phyloP scores from a whole-genome alignment of 257 asterid genomes.

The Solanum dulcamara region DNA sequence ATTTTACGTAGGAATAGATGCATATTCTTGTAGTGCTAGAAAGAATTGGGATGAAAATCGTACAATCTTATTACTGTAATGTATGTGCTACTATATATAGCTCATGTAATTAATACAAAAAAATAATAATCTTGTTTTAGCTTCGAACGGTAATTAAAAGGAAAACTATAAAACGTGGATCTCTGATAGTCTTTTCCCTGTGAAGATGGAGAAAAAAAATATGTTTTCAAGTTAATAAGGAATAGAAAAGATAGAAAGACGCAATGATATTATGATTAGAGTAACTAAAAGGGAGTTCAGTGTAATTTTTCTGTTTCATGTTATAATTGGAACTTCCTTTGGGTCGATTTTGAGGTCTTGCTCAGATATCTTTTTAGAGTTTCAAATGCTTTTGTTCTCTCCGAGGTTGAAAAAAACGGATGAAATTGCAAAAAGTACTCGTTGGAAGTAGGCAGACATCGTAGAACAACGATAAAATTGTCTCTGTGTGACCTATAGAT shows the following conservation, averaged over 20 bases:
- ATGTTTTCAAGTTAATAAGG: not conserved
- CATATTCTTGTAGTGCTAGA: not conserved
- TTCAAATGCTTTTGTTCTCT: not conserved
- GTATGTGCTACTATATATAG: not conserved
- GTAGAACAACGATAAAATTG: not conserved
- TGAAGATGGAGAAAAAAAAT: not conserved
- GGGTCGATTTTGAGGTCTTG: not conserved
- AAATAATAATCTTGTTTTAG: not conserved
- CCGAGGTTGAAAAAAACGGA: not conserved
- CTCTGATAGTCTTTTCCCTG: not conserved
- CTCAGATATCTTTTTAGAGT: not conserved
- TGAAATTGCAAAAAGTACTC: not conserved
- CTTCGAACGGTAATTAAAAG: not conserved
- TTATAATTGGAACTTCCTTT: not conserved
- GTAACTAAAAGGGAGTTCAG: not conserved
- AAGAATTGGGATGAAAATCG: not conserved
- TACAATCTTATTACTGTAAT: not conserved
- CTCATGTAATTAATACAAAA: not conserved
- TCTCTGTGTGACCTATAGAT: too few relatives aligned
- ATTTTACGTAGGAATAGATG: not conserved
- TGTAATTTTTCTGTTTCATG: not conserved
- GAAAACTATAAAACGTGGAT: not conserved
- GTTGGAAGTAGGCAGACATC: not conserved
- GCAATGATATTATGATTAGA: not conserved
- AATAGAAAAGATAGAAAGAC: not conserved